Conservation (phyloP, 139 green algal genomes). For the Auxenochlorella pyrenoidosa region DNA sequence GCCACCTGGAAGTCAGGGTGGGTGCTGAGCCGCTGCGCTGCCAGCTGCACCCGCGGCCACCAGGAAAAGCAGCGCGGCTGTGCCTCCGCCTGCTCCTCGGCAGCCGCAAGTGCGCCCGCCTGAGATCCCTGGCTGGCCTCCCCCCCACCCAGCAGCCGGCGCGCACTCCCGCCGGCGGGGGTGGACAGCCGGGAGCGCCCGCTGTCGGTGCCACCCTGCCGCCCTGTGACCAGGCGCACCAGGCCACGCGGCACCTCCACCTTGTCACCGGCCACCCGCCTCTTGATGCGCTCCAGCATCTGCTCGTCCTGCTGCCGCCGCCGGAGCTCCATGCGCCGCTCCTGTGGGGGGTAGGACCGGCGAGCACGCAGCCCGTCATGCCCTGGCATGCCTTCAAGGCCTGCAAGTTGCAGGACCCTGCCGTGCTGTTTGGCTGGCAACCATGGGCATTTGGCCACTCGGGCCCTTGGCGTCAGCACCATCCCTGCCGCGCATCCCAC, state of each 20-base stretch:
- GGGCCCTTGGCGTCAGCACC: too few relatives aligned
- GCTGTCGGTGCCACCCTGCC: background rate
- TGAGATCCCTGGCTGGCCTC: background rate
- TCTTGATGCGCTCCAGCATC: constrained; percentile 54
- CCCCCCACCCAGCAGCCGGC: background rate
- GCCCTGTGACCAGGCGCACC: background rate
- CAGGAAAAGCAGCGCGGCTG: background rate
- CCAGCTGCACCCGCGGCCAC: constrained; percentile 20
- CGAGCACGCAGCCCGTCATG: too few relatives aligned
- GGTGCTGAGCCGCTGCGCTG: constrained; percentile 25
- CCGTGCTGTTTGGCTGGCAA: too few relatives aligned
- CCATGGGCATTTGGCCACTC: too few relatives aligned
- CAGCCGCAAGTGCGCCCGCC: background rate
- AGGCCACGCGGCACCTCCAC: constrained; percentile 1
- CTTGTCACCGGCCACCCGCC: constrained; percentile 37
- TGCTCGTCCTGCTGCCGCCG: constrained; percentile 48
- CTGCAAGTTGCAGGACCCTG: too few relatives aligned
- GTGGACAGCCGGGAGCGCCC: constrained; percentile 6
- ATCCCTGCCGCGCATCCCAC: too few relatives aligned
- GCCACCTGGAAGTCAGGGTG: constrained; percentile 77
- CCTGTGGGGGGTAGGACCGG: constrained; percentile 17
- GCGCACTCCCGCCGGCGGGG: constrained; percentile 13
- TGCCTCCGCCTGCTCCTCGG: too few relatives aligned
- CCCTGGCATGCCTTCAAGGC: too few relatives aligned
- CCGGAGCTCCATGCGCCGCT: constrained; percentile 38